Evolutionary conservation across 2,329 filamentous ascomycete genomes (phyloP), one percentile per base, ranked within the genome.

Genomic region (Alternaria metachromatica): DNA sequence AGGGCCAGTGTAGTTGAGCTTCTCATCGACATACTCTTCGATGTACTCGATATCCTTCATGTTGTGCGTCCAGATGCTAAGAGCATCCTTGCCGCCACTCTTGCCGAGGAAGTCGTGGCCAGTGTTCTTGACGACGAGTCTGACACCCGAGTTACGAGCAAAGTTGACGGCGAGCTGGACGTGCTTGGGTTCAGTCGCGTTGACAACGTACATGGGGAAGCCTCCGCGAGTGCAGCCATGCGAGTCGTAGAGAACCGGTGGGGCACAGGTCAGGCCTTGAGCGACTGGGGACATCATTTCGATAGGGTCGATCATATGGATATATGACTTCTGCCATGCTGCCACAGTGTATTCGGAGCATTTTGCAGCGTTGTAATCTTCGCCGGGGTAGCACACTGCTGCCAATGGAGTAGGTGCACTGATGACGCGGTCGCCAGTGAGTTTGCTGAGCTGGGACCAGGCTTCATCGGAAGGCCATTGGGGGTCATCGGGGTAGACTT

Each of bases 401-500:
- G 76, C 76, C 51, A 75, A 66, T 46, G 76, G 76, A 25, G 70
- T 67, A 10, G 76, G 75, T 44, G 70, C 64, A 28, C 57, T 63
- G 48, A 78, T 63, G 12, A 79, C 66, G 25, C 72, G 72, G 43
- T 72, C 70, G 49, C 70, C 75, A 43, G 73, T 73, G 33, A 74
- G 46, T 18, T 72, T 68, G 73, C 87, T 86, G 55, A 88, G 79
- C 13, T 68, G 66, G 7, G 69, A 62, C 86, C 86, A 88, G 12
- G 74, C 75, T 1, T 76, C 68, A 12, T 80, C 63, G 1, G 81
- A 82, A 0, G 87, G 87, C 87, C 86, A 88, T 50, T 72, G 72
- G 8, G 72, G 23, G 13, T 82, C 81, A 20, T 80, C 81, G 2
- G 84, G 85, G 49, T 82, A 83, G 2, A 83, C 79, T 72, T 86